Evolutionary conservation across 2,329 filamentous ascomycete species (phyloP), one percentile per base, ranked within the genome.

Genomic region (Gliomastix tumulicola): DNA sequence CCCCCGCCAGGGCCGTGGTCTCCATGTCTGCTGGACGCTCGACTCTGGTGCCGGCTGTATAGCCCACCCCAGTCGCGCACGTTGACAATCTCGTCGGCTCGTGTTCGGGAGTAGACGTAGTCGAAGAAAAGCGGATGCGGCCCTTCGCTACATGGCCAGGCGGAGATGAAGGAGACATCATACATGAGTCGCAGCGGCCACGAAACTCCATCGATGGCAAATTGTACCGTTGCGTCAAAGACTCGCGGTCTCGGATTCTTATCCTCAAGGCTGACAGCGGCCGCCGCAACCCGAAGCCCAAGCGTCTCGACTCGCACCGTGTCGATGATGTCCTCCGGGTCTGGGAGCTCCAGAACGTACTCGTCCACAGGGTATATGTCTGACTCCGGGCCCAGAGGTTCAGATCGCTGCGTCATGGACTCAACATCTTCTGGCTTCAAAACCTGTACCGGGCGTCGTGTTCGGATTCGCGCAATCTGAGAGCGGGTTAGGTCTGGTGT

Each of bases 71-170:
- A 87, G 52, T 85, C 74, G 22, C 71, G 62, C 32, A 87, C 71
- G 25, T 71, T 67, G 15, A 85, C 71, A 5, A 88, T 66, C 44
- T 82, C 71, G 49, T 86, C 80, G 2, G 74, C 79, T 36, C 69
- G 67, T 27, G 82, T 70, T 2, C 66, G 57, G 34, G 67, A 67
- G 51, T 78, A 79, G 5, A 67, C 60, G 51, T 86, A 88, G 53
- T 86, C 82, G 53, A 80, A 82, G 57, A 84, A 88, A 6, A 88
- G 67, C 7, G 81, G 78, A 54, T 84, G 79, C 11, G 79, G 79
- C 0, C 78, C 78, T 19, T 69, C 65, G 1, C 67, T 66, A 54
- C 80, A 84, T 7, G 79, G 77, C 67, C 74, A 81, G 3, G 77
- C 76, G n/a, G 63, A 66, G 35, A 84, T 63, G 51, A 82, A 84